Evolutionary conservation across 2,329 filamentous ascomycete genomes (phyloP).

Genomic region (Claviceps sp.): DNA sequence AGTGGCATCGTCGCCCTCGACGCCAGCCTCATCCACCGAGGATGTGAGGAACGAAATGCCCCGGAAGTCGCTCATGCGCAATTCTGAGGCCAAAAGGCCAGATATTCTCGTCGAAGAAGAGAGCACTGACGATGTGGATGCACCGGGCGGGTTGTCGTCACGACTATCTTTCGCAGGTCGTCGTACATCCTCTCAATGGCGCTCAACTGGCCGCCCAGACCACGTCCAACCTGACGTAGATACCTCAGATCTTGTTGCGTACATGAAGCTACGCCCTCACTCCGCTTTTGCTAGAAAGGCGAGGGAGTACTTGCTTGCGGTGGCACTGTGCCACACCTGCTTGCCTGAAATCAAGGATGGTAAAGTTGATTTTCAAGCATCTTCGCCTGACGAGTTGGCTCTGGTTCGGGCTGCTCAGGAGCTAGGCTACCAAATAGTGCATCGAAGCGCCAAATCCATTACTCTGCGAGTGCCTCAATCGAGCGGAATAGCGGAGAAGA

Average conservation of each 20-base stretch:
- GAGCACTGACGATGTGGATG: slow-evolving; percentile 8
- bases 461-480: slow-evolving; percentile 31
- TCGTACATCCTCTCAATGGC: slow-evolving; percentile 36
- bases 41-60: slow-evolving; percentile 2
- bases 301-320: slow-evolving; percentile 67
- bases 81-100: slow-evolving; percentile 15
- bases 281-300: slow-evolving; percentile 67
- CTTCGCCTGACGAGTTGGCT: slow-evolving; percentile 81
- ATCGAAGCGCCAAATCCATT: slow-evolving; percentile 59
- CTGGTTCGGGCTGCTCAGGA: slow-evolving; percentile 76
- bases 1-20: not conserved
- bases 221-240: slow-evolving; percentile 42
- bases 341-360: slow-evolving; percentile 65
- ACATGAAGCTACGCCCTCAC: slow-evolving; percentile 60
- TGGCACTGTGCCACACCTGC: slow-evolving; percentile 85
- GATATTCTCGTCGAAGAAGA: slow-evolving; percentile 18
- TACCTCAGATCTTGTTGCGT: slow-evolving; percentile 65
- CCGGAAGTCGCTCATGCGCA: slow-evolving; percentile 15
- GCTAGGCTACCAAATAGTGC: slow-evolving; percentile 64
- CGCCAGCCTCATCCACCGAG: not conserved
- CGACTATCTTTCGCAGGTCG: slow-evolving; percentile 22
- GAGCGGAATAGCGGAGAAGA: slow-evolving; percentile 29
- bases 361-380: slow-evolving; percentile 68
- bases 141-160: slow-evolving; percentile 14
- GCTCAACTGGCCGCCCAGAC: slow-evolving; percentile 33